A percentile compares a stretch with the other conserved stretches of the same genome.
phyloP scores from a whole-genome alignment of 331 rosid genomes.

The Spiraea crenata region DNA sequence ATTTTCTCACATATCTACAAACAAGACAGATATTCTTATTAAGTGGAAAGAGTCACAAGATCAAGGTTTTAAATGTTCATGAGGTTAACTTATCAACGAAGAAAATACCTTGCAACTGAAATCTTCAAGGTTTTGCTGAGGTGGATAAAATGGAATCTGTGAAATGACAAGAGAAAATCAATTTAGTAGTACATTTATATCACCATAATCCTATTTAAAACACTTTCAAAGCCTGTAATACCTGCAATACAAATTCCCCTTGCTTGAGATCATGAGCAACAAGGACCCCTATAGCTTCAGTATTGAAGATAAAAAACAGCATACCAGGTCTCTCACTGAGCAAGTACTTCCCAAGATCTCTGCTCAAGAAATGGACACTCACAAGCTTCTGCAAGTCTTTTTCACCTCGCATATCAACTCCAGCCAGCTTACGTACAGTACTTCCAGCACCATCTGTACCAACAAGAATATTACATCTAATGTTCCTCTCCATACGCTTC shows the following conservation, averaged over 20 bases:
- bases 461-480: slow-evolving; percentile 61
- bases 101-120: slow-evolving; percentile 64
- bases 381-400: slow-evolving; percentile 82
- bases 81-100: slow-evolving; percentile 4
- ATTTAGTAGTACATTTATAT: slow-evolving; percentile 21
- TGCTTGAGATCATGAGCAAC: slow-evolving; percentile 93
- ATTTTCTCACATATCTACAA: slow-evolving; percentile 69
- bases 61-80: neutral
- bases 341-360: slow-evolving; percentile 75
- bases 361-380: slow-evolving; percentile 86
- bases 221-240: slow-evolving; percentile 29
- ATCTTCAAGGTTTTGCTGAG: slow-evolving; percentile 80
- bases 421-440: slow-evolving; percentile 72
- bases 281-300: slow-evolving; percentile 91
- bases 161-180: slow-evolving; percentile 27
- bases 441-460: slow-evolving; percentile 92
- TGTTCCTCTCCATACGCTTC: slow-evolving; percentile 45
- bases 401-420: slow-evolving; percentile 84
- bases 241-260: slow-evolving; percentile 98
- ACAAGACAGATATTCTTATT: neutral
- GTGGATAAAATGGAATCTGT: slow-evolving; percentile 93
- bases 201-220: slow-evolving; percentile 3
- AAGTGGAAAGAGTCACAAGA: neutral
- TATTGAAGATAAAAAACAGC: slow-evolving; percentile 87
- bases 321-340: slow-evolving; percentile 85